A percentile compares a stretch with the other conserved stretches of the same genome.
phyloP scores from a whole-genome alignment of 441 rosid genomes.

The Gossypium laxum region DNA sequence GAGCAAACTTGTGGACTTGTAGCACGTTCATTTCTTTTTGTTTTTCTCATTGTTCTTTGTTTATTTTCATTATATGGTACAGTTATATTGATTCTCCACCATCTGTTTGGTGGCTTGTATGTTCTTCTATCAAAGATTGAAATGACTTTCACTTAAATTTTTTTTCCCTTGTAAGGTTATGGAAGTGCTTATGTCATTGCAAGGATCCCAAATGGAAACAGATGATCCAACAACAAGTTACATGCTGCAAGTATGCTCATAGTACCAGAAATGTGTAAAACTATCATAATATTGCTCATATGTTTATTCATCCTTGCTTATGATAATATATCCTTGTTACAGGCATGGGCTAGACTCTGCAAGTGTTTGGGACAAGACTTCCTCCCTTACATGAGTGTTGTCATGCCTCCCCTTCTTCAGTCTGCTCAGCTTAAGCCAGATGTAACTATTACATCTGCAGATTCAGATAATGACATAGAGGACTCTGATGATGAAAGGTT shows the following conservation, averaged over 20 bases:
- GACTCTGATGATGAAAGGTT: conserved; percentile 97
- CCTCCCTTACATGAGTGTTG: conserved; percentile 92
- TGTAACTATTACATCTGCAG: conserved; percentile 94
- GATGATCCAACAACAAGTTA: conserved; percentile 98
- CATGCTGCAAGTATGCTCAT: conserved; percentile 73
- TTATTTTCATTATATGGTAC: neutral
- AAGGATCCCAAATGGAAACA: conserved; percentile 91
- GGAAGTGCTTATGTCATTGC: conserved; percentile 97
- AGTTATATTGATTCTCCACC: neutral
- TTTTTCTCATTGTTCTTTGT: neutral
- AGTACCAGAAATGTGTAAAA: neutral
- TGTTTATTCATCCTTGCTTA: conserved; percentile 1
- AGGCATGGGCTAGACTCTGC: conserved; percentile 99
- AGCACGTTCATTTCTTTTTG: neutral
- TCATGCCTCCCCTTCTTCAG: conserved; percentile 94
- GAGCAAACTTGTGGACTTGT: neutral
- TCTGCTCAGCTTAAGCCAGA: conserved; percentile 99
- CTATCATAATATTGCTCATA: neutral
- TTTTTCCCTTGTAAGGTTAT: conserved; percentile 54
- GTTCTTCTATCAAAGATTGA: neutral
- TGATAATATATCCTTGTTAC: conserved; percentile 14
- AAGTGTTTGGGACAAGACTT: conserved; percentile 97
- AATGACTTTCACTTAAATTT: neutral
- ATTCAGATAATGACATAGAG: conserved; percentile 85
- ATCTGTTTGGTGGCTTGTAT: neutral